Evolutionary conservation across 2,329 filamentous ascomycete species (phyloP).

Genomic region (Verticillium dahliae): DNA sequence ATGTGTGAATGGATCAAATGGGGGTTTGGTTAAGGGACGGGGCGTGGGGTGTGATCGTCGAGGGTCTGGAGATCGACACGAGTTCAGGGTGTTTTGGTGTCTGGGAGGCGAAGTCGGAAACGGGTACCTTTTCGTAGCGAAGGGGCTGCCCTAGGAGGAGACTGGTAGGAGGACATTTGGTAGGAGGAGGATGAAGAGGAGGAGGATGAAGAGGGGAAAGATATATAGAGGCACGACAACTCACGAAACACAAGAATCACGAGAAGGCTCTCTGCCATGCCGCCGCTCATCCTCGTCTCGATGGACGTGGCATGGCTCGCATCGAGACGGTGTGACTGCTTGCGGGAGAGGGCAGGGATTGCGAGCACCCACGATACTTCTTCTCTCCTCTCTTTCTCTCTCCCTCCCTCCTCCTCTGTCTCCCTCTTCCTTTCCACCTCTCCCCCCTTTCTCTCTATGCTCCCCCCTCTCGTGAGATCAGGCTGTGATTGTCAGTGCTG

Average conservation of each 20-base stretch:
- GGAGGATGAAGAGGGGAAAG: constrained; percentile 10
- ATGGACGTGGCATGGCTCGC: background rate
- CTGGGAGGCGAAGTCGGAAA: background rate
- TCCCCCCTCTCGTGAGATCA: background rate
- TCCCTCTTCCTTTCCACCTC: too few species aligned
- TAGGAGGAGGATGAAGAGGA: constrained; percentile 13
- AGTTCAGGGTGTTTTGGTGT: background rate
- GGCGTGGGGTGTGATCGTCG: background rate
- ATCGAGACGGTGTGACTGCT: background rate
- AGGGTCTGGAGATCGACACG: background rate
- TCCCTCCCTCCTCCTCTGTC: too few species aligned
- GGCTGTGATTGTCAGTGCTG: background rate
- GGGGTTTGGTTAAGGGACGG: background rate
- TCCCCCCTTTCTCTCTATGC: background rate
- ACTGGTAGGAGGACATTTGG: background rate
- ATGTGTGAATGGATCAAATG: background rate
- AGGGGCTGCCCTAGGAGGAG: constrained; percentile 18
- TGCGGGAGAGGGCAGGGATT: background rate
- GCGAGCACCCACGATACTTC: too few species aligned
- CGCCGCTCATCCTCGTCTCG: too few species aligned
- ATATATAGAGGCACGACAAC: background rate
- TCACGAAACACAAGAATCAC: background rate
- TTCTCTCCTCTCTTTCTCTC: too few species aligned
- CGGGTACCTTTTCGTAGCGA: constrained; percentile 5
- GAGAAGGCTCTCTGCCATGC: background rate